Conservation (phyloP, 345 rosid species). For the Camelina neglecta region DNA sequence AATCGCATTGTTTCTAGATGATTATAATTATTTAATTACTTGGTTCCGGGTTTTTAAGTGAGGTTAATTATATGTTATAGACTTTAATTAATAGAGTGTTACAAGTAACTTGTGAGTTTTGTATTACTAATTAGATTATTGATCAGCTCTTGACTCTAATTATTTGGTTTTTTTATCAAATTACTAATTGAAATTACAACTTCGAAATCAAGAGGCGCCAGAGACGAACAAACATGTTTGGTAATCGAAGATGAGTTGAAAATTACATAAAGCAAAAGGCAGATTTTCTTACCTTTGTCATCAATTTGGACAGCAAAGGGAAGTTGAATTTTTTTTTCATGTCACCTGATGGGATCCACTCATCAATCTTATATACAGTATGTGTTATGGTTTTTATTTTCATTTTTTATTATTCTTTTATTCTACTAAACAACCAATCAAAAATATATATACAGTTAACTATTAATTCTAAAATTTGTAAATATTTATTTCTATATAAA, state of each 20-base stretch:
- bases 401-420: neutral
- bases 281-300: conserved; percentile 36
- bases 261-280: neutral
- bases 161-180: neutral
- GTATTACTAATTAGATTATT: conserved; percentile 14
- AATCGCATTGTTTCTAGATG: conserved; percentile 42
- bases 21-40: conserved; percentile 13
- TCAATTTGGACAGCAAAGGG: conserved; percentile 28
- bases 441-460: neutral
- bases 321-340: conserved; percentile 20
- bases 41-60: too few species aligned
- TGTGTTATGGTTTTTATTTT: neutral
- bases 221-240: conserved; percentile 8
- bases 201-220: conserved; percentile 27
- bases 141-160: neutral
- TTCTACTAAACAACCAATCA: neutral
- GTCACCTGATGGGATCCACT: conserved; percentile 45
- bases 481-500: too few species aligned
- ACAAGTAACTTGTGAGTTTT: conserved; percentile 1
- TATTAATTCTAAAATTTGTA: too few species aligned
- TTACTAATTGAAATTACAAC: neutral
- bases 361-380: neutral
- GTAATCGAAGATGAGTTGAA: conserved; percentile 24
- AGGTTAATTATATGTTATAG: conserved; percentile 1
- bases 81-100: neutral